Evolutionary conservation across 164 flowering plant genomes (phyloP), one percentile per base, ranked within the genome.

Genomic region (Litsea cubeba): DNA sequence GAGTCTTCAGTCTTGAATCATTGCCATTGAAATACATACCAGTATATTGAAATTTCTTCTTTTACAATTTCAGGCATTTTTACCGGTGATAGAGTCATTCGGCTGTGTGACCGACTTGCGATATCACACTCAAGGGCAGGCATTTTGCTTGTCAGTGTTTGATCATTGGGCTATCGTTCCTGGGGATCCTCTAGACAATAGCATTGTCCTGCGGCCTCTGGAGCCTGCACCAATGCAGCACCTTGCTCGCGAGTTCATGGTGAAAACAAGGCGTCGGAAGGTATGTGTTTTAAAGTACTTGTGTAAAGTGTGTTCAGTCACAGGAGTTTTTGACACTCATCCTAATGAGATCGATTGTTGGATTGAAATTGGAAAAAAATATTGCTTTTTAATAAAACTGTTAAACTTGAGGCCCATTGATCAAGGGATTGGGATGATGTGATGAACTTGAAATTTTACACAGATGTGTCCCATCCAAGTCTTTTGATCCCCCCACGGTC

Each of bases 91-190:
- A 40, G 99, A 96, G 77, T 94, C 98, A 32, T 96, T 96, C 86
- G 99, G 99, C 24, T 94, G 92, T 80, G 99, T 94, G 85, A 96
- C 99, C 0, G 97, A 96, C 78, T 82, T 96, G 87, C 84, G 98
- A 82, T 94, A 94, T 79, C 97, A 94, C 75, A 94, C 98, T 23
- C 99, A 96, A 82, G 98, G 99, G 17, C 98, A 96, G 79, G 98
- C 99, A 20, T 96, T 94, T 75, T 87, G 87, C 74, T 74, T 83
- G 14, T 96, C 98, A 0, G 94, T 82, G 0, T 96, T 96, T 84
- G 98, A 94, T 75, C 98, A 94, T 67, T 96, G 98, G 98, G 97
- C 95, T 62, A 94, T 94, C 46, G 98, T 94, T 71, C 98, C 99
- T 58, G 98, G 99, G 12, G 99, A 96, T 70, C 99, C 99, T 17